Evolutionary conservation across 139 green algal species (phyloP).

Genomic region (Tetradesmus obliquus): DNA sequence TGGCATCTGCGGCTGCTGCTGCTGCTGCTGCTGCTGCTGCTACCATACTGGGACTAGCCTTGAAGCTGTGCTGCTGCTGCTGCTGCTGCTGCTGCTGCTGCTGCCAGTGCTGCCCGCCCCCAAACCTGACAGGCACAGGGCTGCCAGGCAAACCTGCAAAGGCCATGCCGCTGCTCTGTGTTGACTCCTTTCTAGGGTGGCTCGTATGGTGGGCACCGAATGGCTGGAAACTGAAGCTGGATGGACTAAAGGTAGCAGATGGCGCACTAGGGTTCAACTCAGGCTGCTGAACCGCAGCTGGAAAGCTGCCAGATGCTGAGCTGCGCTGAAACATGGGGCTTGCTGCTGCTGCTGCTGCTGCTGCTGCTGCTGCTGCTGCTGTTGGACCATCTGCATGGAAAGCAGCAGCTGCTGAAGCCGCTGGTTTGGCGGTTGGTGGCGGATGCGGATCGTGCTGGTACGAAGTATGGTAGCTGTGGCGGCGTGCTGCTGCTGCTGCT

Average conservation of each 20-base stretch:
- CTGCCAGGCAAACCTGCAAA: background rate
- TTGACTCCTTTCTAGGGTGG: background rate
- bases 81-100: slow-evolving; percentile 28
- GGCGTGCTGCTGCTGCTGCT: background rate
- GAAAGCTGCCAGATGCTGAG: background rate
- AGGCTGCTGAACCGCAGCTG: background rate
- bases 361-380: background rate
- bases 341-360: slow-evolving; percentile 14
- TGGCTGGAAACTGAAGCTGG: background rate
- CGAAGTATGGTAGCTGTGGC: background rate
- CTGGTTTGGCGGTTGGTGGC: background rate
- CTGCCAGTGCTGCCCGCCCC: background rate
- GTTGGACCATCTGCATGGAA: background rate
- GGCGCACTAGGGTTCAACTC: background rate
- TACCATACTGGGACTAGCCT: background rate
- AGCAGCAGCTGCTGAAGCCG: background rate
- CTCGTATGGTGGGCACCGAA: background rate
- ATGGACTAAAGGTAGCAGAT: background rate
- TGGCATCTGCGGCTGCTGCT: background rate
- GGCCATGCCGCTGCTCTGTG: background rate
- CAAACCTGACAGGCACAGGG: background rate
- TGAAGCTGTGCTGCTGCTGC: background rate
- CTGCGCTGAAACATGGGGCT: background rate
- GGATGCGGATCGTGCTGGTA: background rate
- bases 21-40: slow-evolving; percentile 27